A percentile compares a stretch with the other conserved stretches of the same genome.
phyloP scores from a whole-genome alignment of 805 yeast species.

The Metschnikowia kunwiensis region DNA sequence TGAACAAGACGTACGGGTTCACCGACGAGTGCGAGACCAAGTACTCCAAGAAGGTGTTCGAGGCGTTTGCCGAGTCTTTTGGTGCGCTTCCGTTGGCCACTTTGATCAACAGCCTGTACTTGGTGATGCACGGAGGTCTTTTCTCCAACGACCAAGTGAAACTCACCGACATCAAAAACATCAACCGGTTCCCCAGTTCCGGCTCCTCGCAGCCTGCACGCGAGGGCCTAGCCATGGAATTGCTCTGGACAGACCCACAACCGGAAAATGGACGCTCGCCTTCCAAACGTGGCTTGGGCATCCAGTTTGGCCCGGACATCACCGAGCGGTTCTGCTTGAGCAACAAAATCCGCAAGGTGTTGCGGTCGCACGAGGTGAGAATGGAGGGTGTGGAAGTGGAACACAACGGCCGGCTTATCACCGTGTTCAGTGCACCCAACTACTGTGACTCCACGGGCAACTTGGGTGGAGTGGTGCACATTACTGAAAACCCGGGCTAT shows the following conservation, averaged over 20 bases:
- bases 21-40: slow-evolving; percentile 93
- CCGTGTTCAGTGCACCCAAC: slow-evolving; percentile 98
- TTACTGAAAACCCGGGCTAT: slow-evolving; percentile 46
- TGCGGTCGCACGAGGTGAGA: slow-evolving; percentile 94
- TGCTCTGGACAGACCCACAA: slow-evolving; percentile 97
- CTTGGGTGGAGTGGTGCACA: slow-evolving; percentile 82
- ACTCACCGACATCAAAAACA: slow-evolving; percentile 67
- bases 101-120: slow-evolving; percentile 69
- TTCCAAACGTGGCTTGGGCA: slow-evolving; percentile 91
- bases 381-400: slow-evolving; percentile 87
- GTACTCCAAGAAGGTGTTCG: slow-evolving; percentile 75
- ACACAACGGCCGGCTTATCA: slow-evolving; percentile 80
- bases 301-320: slow-evolving; percentile 95
- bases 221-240: slow-evolving; percentile 92
- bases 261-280: slow-evolving; percentile 71
- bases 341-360: slow-evolving; percentile 72
- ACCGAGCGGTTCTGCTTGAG: slow-evolving; percentile 71
- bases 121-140: slow-evolving; percentile 95
- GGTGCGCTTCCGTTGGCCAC: slow-evolving; percentile 84
- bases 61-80: slow-evolving; percentile 82
- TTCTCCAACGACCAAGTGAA: slow-evolving; percentile 74
- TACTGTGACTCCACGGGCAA: slow-evolving; percentile 93
- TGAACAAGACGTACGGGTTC: slow-evolving; percentile 96
- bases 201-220: slow-evolving; percentile 76
- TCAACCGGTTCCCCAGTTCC: slow-evolving; percentile 58